Evolutionary conservation across 2,329 filamentous ascomycete species (phyloP), one percentile per base, ranked within the genome.

Genomic region (Cordyceps tenuipes): DNA sequence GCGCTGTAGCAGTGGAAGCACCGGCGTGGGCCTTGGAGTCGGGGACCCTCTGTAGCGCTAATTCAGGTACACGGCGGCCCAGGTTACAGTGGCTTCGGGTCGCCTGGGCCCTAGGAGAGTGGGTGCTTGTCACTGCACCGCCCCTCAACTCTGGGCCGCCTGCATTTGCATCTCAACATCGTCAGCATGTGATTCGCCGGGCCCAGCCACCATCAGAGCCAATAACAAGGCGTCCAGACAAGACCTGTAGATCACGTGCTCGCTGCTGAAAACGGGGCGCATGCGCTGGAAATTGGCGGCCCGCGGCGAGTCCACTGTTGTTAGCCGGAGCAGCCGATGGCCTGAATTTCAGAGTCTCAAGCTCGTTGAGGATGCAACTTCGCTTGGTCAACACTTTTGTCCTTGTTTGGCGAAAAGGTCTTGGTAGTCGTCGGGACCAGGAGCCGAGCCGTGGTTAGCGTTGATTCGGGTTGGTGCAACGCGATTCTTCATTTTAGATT

Each of bases 101-200:
- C 29, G 7, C 7, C 29, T 8, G 12, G 34, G 8, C 19, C 3
- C 51, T 12, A 41, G 26, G 41, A 29, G 29, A 23, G 23, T 23
- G 23, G 23, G 12, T 39, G 31, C 34, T 39, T 34, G 23, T 43
- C 52, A 36, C 34, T 36, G 34, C 34, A 36, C 34, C 34, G 34
- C 34, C 34, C 41, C 15, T 31, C 41, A 47, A 44, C n/a, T 47
- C 26, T 29, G 26, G 41, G 53, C 29, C 29, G 47, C 41, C 8
- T 36, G 34, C 34, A 36, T 36, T 15, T 47, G 53, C 43, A 56
- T 46, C 53, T 47, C n/a, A 31, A 26, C 54, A 56, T 56, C 54
- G 29, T 10, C 54, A 56, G 54, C 70, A 71, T 72, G 71, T 72
- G 71, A 72, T 71, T 67, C 64, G 66, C 66, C 66, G 66, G 63